Conservation (phyloP, 345 rosid species). For the Pistacia atlantica region DNA sequence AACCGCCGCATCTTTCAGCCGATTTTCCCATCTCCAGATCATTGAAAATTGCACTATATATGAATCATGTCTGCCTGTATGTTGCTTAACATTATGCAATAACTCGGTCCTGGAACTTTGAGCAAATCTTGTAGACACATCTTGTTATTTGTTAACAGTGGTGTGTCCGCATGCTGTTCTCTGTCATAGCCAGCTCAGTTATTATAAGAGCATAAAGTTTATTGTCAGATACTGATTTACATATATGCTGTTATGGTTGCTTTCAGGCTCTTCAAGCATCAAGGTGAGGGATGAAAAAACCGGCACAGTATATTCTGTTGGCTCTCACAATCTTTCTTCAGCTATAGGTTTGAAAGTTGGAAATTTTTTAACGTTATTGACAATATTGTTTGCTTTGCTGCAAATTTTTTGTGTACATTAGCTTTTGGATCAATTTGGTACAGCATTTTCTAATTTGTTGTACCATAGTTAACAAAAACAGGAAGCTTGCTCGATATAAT, state of each 20-base stretch:
- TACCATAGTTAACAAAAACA: slow-evolving; percentile 22
- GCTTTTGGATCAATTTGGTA: slow-evolving; percentile 13
- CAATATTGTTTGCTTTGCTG: slow-evolving; percentile 34
- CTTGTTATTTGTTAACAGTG: background rate
- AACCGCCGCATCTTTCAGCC: background rate
- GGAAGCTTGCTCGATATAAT: slow-evolving; percentile 18
- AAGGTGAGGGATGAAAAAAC: slow-evolving; percentile 54
- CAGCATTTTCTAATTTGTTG: slow-evolving; percentile 40
- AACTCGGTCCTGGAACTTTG: background rate
- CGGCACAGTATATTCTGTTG: slow-evolving; percentile 47
- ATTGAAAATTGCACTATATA: background rate
- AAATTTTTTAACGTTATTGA: slow-evolving; percentile 34
- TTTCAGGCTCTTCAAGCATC: slow-evolving; percentile 79
- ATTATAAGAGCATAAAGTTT: background rate
- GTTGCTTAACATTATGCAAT: background rate
- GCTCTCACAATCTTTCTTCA: slow-evolving; percentile 51
- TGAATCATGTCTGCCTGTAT: background rate
- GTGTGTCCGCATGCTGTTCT: no score
- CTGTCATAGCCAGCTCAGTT: no score
- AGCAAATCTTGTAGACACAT: background rate
- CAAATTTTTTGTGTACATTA: slow-evolving; percentile 31
- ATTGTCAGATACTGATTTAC: background rate
- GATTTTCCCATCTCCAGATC: background rate
- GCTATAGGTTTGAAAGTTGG: slow-evolving; percentile 32
- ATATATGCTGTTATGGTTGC: slow-evolving; percentile 5